Evolutionary conservation across 306 rosid genomes (phyloP).

Genomic region (Mimosa bimucronata): DNA sequence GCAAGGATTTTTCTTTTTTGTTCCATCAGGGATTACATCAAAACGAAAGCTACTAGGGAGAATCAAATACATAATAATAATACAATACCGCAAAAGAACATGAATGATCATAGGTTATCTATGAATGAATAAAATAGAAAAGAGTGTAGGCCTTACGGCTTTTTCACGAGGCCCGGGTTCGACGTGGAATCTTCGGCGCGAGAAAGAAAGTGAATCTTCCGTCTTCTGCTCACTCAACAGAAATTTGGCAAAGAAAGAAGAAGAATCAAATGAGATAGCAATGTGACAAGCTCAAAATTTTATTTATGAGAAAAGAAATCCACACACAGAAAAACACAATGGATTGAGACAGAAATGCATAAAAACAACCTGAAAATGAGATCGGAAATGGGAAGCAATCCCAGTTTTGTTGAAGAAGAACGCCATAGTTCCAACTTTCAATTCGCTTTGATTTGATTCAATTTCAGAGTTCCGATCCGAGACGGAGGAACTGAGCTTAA

Average conservation of each 20-base stretch:
- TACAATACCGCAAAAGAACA: not conserved
- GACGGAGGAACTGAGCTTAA: not conserved
- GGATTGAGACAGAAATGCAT: not conserved
- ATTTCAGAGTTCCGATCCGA: not conserved
- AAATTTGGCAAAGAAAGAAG: slow-evolving; percentile 13
- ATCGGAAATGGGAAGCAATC: slow-evolving; percentile 18
- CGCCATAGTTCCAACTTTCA: slow-evolving; percentile 9
- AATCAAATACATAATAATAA: not conserved
- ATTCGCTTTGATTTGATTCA: not conserved
- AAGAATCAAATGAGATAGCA: not conserved
- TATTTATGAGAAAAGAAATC: not conserved
- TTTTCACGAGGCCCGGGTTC: slow-evolving; percentile 64
- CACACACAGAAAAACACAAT: not conserved
- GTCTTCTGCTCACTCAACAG: slow-evolving; percentile 32
- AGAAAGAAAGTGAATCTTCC: slow-evolving; percentile 44
- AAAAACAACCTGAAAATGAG: slow-evolving; percentile 8
- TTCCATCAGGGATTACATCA: not conserved
- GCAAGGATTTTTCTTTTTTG: not conserved
- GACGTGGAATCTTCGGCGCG: slow-evolving; percentile 59
- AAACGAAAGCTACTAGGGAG: not conserved
- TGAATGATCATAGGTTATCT: not conserved
- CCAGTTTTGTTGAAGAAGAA: slow-evolving; percentile 16
- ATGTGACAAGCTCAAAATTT: not conserved
- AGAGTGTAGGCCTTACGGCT: slow-evolving; percentile 47
- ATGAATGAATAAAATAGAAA: not conserved